Evolutionary conservation across 768 basidiomycete genomes (phyloP).

Genomic region (Candolleomyces aberdarensis): DNA sequence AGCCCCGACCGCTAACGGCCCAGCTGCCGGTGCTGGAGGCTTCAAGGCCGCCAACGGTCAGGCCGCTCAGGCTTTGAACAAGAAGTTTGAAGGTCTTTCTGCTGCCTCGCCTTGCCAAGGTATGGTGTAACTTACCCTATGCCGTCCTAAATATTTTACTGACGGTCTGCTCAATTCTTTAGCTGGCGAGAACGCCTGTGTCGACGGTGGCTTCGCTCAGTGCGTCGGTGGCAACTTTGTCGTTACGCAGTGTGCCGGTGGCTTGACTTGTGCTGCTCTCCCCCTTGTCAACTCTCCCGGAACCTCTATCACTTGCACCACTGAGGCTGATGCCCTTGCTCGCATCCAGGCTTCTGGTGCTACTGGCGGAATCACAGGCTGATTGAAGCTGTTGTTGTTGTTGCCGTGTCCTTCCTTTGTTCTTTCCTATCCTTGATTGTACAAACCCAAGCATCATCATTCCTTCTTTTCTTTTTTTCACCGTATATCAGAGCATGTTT

Average conservation of each 20-base stretch:
- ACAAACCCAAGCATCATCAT: too few relatives aligned
- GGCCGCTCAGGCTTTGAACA: slow-evolving; percentile 49
- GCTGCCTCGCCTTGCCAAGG: slow-evolving; percentile 41
- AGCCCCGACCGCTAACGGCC: background rate
- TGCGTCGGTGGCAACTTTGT: slow-evolving; percentile 49
- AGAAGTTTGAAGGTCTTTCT: slow-evolving; percentile 46
- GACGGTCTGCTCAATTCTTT: background rate
- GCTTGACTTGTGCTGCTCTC: slow-evolving; percentile 44
- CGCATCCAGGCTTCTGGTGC: slow-evolving; percentile 42
- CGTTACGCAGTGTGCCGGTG: slow-evolving; percentile 32
- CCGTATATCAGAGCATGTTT: too few relatives aligned
- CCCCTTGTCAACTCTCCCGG: slow-evolving; percentile 54
- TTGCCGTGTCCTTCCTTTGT: too few relatives aligned
- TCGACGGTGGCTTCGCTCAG: slow-evolving; percentile 45
- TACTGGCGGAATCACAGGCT: slow-evolving; percentile 5
- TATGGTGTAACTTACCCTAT: background rate
- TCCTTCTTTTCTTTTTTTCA: too few relatives aligned
- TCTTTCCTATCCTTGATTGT: too few relatives aligned
- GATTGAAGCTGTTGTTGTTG: background rate
- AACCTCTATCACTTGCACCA: slow-evolving; percentile 51
- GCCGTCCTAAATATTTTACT: background rate
- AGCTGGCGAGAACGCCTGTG: slow-evolving; percentile 39
- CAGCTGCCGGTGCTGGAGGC: slow-evolving; percentile 12
- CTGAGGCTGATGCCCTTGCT: slow-evolving; percentile 39
- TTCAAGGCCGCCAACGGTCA: slow-evolving; percentile 39